A percentile compares a stretch with the other conserved stretches of the same genome.
Conservation (phyloP, 768 basidiomycete species). For the Podaxis sp. region DNA sequence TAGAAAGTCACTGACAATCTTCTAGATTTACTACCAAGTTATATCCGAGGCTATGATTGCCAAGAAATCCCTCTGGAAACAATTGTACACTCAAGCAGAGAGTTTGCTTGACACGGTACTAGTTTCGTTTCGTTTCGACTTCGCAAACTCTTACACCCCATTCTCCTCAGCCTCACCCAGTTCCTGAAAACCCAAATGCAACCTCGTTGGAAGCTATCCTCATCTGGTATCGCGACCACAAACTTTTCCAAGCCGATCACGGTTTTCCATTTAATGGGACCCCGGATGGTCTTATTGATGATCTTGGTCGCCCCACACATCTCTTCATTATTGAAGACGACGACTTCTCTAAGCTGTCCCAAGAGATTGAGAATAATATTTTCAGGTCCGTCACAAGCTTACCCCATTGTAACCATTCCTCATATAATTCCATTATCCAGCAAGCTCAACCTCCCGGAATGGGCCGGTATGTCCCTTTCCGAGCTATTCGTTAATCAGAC, state of each 20-base stretch:
- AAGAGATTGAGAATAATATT: not conserved
- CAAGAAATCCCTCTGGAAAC: not conserved
- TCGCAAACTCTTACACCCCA: not conserved
- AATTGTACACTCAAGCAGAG: not conserved
- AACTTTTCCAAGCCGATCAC: not conserved
- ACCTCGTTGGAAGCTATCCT: not conserved
- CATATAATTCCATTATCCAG: not conserved
- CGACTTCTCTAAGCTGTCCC: not conserved
- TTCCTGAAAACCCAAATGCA: not conserved
- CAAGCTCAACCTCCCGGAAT: not conserved
- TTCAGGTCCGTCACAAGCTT: not conserved
- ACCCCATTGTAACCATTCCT: no score
- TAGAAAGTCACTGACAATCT: not conserved
- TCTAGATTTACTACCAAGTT: not conserved
- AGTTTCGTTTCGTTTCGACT: no score
- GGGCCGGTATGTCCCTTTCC: not conserved
- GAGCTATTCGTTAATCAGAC: no score
- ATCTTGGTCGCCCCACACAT: not conserved
- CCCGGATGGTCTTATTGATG: not conserved
- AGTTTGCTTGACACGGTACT: not conserved
- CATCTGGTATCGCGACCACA: not conserved
- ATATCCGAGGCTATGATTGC: not conserved
- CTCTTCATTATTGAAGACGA: not conserved
- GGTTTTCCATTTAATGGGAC: not conserved
- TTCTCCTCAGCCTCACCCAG: not conserved